Evolutionary conservation across 108 stramenopile species (phyloP).

Genomic region (Cyclotella atomus): DNA sequence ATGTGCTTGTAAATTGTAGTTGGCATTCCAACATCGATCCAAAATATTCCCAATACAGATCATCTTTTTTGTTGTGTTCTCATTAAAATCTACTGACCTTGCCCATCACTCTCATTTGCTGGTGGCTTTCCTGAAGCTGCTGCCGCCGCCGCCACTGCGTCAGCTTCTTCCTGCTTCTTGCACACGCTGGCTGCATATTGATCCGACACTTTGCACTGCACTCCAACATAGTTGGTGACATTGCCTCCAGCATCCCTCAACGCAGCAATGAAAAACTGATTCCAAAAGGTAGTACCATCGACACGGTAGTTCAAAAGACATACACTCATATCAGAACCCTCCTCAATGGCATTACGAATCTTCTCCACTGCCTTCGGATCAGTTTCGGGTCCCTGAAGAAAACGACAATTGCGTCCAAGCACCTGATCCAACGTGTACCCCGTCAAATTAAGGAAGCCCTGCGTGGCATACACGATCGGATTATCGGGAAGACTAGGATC

Average conservation of each 20-base stretch:
- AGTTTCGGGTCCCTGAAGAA: conserved; percentile 94
- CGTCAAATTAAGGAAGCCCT: conserved; percentile 92
- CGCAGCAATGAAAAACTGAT: conserved; percentile 97
- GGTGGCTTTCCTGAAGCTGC: not conserved
- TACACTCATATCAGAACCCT: conserved; percentile 89
- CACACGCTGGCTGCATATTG: conserved; percentile 88
- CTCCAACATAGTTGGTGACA: conserved; percentile 98
- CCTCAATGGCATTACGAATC: conserved; percentile 90
- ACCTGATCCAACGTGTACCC: conserved; percentile 94
- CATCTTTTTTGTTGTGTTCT: no score
- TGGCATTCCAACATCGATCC: not conserved
- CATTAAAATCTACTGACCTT: no score
- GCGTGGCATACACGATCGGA: conserved; percentile 93
- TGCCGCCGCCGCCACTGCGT: conserved; percentile 36
- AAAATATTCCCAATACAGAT: not conserved
- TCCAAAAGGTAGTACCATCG: conserved; percentile 98
- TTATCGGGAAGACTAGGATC: conserved; percentile 96
- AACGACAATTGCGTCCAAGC: conserved; percentile 95
- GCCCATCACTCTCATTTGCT: not conserved
- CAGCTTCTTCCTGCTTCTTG: conserved; percentile 81
- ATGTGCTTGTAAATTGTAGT: conserved; percentile 10
- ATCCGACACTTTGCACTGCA: conserved; percentile 93
- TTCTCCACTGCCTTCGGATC: conserved; percentile 96
- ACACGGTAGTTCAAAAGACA: conserved; percentile 96
- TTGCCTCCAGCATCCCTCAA: conserved; percentile 88